These are phyloP conservation scores for Trichoderma guizhouense DNA, from an alignment of 2,329 filamentous ascomycete species.

Conservation along the genomic window DNA sequence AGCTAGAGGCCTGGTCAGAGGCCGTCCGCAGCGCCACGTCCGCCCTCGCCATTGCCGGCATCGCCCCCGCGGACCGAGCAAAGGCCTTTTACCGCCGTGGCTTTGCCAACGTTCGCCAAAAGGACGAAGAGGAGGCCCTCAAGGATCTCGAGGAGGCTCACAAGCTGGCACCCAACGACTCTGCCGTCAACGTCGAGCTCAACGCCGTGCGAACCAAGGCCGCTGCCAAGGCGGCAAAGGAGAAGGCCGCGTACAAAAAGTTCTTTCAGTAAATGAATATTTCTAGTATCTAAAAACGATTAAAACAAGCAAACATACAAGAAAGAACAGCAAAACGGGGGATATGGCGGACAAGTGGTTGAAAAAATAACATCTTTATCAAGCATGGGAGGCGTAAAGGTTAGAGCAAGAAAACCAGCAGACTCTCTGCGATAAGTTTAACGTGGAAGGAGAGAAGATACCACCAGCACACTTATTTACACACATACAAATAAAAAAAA, in stretches of 20 bases:
- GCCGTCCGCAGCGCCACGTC: constrained; percentile 66
- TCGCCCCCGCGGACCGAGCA: constrained; percentile 73
- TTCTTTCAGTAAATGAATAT: constrained; percentile 58
- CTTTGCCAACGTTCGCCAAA: constrained; percentile 68
- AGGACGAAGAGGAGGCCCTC: constrained; percentile 80
- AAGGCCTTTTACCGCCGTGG: constrained; percentile 87
- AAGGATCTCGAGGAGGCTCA: constrained; percentile 73
- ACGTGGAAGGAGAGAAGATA: not conserved
- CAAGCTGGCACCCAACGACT: constrained; percentile 71
- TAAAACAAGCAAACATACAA: not conserved
- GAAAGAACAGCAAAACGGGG: not conserved
- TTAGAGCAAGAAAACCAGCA: constrained; percentile 3
- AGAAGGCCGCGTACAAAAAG: constrained; percentile 90
- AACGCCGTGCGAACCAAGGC: constrained; percentile 73
- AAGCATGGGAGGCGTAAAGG: constrained; percentile 15
- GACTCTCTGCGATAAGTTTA: not conserved
- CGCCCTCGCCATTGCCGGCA: constrained; percentile 65
- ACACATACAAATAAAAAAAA: not conserved
- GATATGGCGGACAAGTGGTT: not conserved
- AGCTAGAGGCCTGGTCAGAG: constrained; percentile 69
- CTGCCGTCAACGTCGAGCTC: constrained; percentile 71
- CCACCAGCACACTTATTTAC: not conserved
- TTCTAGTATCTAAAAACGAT: not conserved
- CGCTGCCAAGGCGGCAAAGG: constrained; percentile 72
- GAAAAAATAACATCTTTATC: not conserved